Conservation (phyloP, 768 basidiomycete species). For the Trametopsis cervina region DNA sequence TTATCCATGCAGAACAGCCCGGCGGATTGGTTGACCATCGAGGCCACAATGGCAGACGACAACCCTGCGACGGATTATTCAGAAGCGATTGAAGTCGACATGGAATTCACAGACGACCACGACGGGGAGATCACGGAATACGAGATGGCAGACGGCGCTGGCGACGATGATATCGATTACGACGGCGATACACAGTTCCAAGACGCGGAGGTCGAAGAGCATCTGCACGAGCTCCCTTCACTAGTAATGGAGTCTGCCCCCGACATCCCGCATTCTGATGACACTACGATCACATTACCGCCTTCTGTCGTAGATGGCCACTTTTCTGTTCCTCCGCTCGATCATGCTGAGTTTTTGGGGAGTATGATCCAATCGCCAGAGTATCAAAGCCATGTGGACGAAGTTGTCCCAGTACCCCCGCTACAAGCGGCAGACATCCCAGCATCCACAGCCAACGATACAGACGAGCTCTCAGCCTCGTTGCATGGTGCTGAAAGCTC, state of each 20-base stretch:
- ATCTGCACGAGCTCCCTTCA: not conserved
- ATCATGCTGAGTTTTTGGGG: not conserved
- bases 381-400: not conserved
- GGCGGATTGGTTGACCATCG: constrained; percentile 9
- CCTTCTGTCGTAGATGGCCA: too few species aligned
- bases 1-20: constrained; percentile 10
- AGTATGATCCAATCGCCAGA: not conserved
- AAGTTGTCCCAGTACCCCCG: not conserved
- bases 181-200: constrained; percentile 2
- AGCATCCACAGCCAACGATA: not conserved
- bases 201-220: constrained; percentile 10
- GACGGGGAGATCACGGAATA: constrained; percentile 13
- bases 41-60: constrained; percentile 14
- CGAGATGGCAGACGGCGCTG: constrained; percentile 12
- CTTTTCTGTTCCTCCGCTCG: not conserved
- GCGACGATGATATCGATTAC: not conserved
- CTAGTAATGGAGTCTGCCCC: not conserved
- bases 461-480: not conserved
- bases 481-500: not conserved
- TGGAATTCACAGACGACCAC: constrained; percentile 12
- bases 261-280: not conserved
- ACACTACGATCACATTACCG: not conserved
- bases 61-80: constrained; percentile 5
- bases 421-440: not conserved
- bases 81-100: constrained; percentile 15